Conservation (phyloP, 495 filamentous ascomycete genomes). For the Neurospora sp. region DNA sequence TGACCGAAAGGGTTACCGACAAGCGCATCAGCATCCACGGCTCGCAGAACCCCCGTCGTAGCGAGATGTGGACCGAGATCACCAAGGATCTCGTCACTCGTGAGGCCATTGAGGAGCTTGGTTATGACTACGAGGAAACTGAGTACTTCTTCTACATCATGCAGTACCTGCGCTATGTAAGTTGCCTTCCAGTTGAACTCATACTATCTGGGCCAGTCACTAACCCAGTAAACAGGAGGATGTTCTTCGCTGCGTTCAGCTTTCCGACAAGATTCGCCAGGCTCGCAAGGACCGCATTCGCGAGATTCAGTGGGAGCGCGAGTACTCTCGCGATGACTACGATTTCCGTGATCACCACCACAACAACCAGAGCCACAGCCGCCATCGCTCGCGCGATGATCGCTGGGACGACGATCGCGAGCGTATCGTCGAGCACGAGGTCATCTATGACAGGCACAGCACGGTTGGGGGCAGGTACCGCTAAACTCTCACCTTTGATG, state of each 20-base stretch:
- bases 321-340: slow-evolving; percentile 45
- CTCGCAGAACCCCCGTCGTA: slow-evolving; percentile 35
- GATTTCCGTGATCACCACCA: slow-evolving; percentile 45
- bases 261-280: slow-evolving; percentile 72
- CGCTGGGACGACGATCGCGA: slow-evolving; percentile 48
- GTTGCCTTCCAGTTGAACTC: slow-evolving; percentile 21
- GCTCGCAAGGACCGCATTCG: slow-evolving; percentile 65
- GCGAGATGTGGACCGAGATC: slow-evolving; percentile 92
- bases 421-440: slow-evolving; percentile 46
- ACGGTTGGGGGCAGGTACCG: slow-evolving; percentile 24
- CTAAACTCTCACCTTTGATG: background rate
- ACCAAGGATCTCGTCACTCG: slow-evolving; percentile 83
- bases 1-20: slow-evolving; percentile 37
- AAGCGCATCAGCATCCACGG: slow-evolving; percentile 29
- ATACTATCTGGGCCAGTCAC: background rate
- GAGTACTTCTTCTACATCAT: slow-evolving; percentile 86
- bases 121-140: slow-evolving; percentile 89
- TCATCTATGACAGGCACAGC: slow-evolving; percentile 36
- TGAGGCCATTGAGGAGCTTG: slow-evolving; percentile 76
- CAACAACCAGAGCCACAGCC: slow-evolving; percentile 20
- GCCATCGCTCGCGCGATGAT: slow-evolving; percentile 22
- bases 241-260: slow-evolving; percentile 69
- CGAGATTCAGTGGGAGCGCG: slow-evolving; percentile 74
- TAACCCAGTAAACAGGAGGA: slow-evolving; percentile 56
- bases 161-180: slow-evolving; percentile 78